phyloP scores from a whole-genome alignment of 768 basidiomycete genomes.

The Phaeotremella fagi region DNA sequence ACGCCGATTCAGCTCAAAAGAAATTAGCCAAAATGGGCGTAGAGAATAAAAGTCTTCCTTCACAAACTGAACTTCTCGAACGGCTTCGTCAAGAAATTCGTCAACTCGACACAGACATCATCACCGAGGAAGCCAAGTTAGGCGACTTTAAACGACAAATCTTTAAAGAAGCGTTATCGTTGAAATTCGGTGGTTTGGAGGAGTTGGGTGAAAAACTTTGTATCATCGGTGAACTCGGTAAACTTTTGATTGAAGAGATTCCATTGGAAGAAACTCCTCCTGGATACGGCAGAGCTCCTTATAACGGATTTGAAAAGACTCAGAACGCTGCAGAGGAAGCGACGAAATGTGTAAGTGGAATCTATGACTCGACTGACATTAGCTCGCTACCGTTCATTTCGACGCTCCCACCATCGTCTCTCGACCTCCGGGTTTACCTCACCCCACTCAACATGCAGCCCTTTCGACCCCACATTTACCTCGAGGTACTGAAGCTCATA shows the following conservation, averaged over 20 bases:
- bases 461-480: conserved; percentile 15
- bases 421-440: conserved; percentile 29
- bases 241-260: conserved; percentile 62
- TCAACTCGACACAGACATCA: conserved; percentile 71
- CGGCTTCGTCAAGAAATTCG: conserved; percentile 68
- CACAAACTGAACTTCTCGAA: conserved; percentile 69
- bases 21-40: conserved; percentile 85
- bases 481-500: conserved; percentile 6
- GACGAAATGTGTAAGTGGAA: conserved; percentile 45
- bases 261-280: conserved; percentile 75
- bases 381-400: conserved; percentile 35
- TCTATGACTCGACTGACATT: conserved; percentile 8
- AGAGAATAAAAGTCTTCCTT: conserved; percentile 74
- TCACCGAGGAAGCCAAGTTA: conserved; percentile 71
- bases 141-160: conserved; percentile 76
- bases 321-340: conserved; percentile 63
- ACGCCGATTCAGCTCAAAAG: conserved; percentile 78
- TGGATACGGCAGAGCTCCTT: conserved; percentile 68
- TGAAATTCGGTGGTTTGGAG: conserved; percentile 80
- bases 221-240: conserved; percentile 57
- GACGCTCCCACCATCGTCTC: conserved; percentile 18
- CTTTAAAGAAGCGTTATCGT: conserved; percentile 65
- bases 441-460: conserved; percentile 12
- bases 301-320: conserved; percentile 60
- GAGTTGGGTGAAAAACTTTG: conserved; percentile 80